Conservation (phyloP, 148 eudicot species). For the Vaccinium corymbosum region DNA sequence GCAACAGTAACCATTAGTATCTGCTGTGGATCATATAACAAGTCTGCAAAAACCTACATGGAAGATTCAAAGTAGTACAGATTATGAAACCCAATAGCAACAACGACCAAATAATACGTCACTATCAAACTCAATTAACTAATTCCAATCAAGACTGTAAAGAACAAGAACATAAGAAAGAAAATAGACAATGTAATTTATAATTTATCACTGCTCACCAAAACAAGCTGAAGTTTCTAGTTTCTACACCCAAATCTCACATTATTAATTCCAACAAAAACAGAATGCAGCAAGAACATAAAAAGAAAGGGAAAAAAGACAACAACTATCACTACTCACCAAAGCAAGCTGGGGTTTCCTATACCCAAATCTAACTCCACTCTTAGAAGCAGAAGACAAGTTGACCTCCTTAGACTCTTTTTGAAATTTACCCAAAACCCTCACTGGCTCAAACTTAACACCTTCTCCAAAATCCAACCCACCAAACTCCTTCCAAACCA, state of each 20-base stretch:
- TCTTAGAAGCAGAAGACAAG: constrained; percentile 29
- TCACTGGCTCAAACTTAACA: constrained; percentile 60
- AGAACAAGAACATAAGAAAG: neutral
- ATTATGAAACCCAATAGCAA: constrained; percentile 19
- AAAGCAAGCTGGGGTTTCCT: constrained; percentile 78
- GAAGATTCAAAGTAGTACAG: constrained; percentile 21
- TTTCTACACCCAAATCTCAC: no score
- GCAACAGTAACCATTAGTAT: constrained; percentile 78
- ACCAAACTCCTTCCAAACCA: constrained; percentile 41
- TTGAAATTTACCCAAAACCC: constrained; percentile 48
- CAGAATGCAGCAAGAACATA: neutral
- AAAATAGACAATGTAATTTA: no score
- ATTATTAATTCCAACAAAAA: neutral
- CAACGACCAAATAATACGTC: constrained; percentile 13
- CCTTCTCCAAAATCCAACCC: constrained; percentile 74
- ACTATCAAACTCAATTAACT: neutral
- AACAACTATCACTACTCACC: constrained; percentile 42
- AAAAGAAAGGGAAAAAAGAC: neutral
- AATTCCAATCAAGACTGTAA: neutral
- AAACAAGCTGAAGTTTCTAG: no score
- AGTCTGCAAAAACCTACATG: constrained; percentile 78
- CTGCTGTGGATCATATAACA: constrained; percentile 69
- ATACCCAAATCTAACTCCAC: constrained; percentile 56
- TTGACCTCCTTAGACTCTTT: constrained; percentile 46
- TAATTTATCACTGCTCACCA: no score